These are phyloP conservation scores for Draba incana DNA, from an alignment of 345 rosid species.

Conservation along the genomic window DNA sequence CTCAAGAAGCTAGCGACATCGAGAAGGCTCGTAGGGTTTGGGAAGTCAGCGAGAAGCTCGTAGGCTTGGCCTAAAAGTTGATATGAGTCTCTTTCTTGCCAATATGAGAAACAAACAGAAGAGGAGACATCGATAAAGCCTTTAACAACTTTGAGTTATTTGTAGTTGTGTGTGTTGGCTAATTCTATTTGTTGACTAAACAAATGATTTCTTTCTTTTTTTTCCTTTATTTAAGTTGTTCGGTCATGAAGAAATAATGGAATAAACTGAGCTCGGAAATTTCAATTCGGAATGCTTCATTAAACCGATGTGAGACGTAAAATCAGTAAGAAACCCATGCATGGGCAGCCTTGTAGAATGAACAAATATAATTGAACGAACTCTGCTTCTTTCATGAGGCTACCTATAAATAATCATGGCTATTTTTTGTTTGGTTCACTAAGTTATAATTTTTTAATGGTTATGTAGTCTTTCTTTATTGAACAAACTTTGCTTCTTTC, in stretches of 20 bases:
- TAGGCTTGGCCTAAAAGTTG: conserved; percentile 66
- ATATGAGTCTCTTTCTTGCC: conserved; percentile 1
- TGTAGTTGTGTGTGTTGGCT: conserved; percentile 11
- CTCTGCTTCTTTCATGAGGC: no score
- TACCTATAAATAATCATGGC: no score
- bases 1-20: conserved; percentile 78
- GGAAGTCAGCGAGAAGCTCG: conserved; percentile 93
- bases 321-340: no score
- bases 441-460: no score
- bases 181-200: background rate
- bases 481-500: no score
- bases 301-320: no score
- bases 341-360: no score
- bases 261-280: background rate
- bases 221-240: background rate
- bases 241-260: background rate
- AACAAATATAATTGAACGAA: no score
- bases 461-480: no score
- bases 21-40: conserved; percentile 84
- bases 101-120: background rate
- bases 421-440: no score
- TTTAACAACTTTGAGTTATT: background rate
- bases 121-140: conserved; percentile 21
- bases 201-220: background rate
- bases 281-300: background rate